Conservation (phyloP, 257 asterid species). For the Fraxinus excelsior region DNA sequence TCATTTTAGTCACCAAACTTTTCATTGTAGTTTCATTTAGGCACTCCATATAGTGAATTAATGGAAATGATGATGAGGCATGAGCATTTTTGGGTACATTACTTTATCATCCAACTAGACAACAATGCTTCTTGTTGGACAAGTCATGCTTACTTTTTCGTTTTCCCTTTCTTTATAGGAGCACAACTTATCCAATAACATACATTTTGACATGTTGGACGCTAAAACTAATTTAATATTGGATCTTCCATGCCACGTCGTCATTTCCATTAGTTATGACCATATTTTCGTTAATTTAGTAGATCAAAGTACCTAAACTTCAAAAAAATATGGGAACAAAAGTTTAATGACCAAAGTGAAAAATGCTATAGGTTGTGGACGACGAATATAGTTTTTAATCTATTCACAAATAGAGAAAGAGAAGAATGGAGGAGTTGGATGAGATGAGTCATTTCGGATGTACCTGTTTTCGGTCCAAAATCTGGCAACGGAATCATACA, state of each 20-base stretch:
- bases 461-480: slow-evolving; percentile 89
- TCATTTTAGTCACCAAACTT: background rate
- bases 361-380: background rate
- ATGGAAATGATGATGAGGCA: background rate
- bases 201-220: background rate
- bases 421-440: background rate
- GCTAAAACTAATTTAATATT: no score
- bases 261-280: background rate
- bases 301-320: background rate
- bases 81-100: no score
- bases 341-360: background rate
- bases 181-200: background rate
- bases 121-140: background rate
- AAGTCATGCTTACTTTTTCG: background rate
- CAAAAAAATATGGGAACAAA: background rate
- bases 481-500: slow-evolving; percentile 78
- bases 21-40: background rate
- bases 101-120: background rate
- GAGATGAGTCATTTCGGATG: slow-evolving; percentile 8
- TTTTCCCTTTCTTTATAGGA: background rate
- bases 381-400: background rate
- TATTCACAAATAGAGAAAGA: background rate
- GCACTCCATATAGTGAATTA: background rate
- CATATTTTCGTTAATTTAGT: no score
- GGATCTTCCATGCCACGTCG: background rate